phyloP scores from a whole-genome alignment of 805 yeast genomes.

The Diddensiella transvaalensis region DNA sequence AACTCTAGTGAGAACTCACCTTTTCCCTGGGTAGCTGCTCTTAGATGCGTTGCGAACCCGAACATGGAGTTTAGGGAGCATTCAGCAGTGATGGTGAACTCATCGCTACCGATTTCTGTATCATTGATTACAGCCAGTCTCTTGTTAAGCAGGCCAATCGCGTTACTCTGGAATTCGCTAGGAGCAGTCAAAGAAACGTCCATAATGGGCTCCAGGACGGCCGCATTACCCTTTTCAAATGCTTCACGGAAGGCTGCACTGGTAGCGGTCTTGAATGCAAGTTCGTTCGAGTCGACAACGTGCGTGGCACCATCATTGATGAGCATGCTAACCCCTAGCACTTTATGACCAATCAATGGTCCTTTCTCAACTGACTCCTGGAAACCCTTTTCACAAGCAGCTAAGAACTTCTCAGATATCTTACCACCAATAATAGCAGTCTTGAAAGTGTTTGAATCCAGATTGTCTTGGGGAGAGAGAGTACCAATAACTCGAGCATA shows the following conservation, averaged over 20 bases:
- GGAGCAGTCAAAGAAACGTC: slow-evolving; percentile 91
- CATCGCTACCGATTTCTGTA: slow-evolving; percentile 91
- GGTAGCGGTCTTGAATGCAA: slow-evolving; percentile 92
- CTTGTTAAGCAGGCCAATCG: slow-evolving; percentile 88
- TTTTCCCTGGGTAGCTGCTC: slow-evolving; percentile 98
- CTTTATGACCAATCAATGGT: slow-evolving; percentile 92
- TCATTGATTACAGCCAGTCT: slow-evolving; percentile 88
- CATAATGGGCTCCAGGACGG: slow-evolving; percentile 95
- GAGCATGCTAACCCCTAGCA: slow-evolving; percentile 87
- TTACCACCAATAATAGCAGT: slow-evolving; percentile 95
- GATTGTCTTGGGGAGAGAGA: slow-evolving; percentile 51
- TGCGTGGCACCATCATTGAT: slow-evolving; percentile 97
- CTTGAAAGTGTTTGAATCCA: slow-evolving; percentile 46
- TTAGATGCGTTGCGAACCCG: slow-evolving; percentile 90
- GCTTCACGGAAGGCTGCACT: slow-evolving; percentile 89
- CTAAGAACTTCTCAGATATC: slow-evolving; percentile 89
- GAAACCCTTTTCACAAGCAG: slow-evolving; percentile 94
- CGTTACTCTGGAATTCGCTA: slow-evolving; percentile 89
- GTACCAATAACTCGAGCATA: slow-evolving; percentile 93
- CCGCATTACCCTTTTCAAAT: slow-evolving; percentile 78
- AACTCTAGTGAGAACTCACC: slow-evolving; percentile 97
- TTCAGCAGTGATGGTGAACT: slow-evolving; percentile 88
- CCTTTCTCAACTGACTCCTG: slow-evolving; percentile 95
- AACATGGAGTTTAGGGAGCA: slow-evolving; percentile 96
- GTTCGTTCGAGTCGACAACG: slow-evolving; percentile 94